Conservation (phyloP, 495 filamentous ascomycete genomes). For the Hyaloscypha variabilis region DNA sequence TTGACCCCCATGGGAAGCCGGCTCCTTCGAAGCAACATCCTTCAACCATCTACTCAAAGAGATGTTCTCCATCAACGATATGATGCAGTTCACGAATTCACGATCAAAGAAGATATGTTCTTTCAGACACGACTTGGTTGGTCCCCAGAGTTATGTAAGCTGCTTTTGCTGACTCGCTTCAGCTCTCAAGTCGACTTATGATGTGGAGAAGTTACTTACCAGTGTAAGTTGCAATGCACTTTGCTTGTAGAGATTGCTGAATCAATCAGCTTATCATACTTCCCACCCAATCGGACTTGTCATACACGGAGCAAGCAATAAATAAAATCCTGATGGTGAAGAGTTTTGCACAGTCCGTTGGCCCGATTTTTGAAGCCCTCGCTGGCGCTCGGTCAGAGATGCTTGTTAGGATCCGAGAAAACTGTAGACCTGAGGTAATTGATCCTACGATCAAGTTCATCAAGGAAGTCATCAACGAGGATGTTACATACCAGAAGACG, state of each 20-base stretch:
- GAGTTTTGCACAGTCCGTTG: constrained; percentile 69
- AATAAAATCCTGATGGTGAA: constrained; percentile 91
- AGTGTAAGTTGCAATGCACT: constrained; percentile 41
- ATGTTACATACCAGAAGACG: constrained; percentile 74
- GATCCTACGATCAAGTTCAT: constrained; percentile 65
- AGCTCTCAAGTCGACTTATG: constrained; percentile 75
- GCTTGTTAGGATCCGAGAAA: constrained; percentile 64
- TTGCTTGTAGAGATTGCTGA: constrained; percentile 22
- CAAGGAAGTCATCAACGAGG: constrained; percentile 73
- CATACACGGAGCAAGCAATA: constrained; percentile 74
- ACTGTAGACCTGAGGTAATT: constrained; percentile 66
- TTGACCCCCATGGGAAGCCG: constrained; percentile 86
- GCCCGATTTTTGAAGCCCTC: constrained; percentile 69
- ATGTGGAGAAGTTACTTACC: constrained; percentile 69
- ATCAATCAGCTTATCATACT: constrained; percentile 46
- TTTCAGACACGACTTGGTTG: constrained; percentile 68
- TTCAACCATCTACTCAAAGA: constrained; percentile 84
- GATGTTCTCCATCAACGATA: constrained; percentile 65
- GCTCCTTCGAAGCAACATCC: constrained; percentile 75
- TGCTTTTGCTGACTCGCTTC: constrained; percentile 18
- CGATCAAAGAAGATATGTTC: constrained; percentile 86
- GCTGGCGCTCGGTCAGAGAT: constrained; percentile 65
- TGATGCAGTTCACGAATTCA: constrained; percentile 84
- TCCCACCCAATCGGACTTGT: constrained; percentile 64
- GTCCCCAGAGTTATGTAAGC: constrained; percentile 6